Evolutionary conservation across 805 yeast species (phyloP).

Genomic region (Ogataea pini): DNA sequence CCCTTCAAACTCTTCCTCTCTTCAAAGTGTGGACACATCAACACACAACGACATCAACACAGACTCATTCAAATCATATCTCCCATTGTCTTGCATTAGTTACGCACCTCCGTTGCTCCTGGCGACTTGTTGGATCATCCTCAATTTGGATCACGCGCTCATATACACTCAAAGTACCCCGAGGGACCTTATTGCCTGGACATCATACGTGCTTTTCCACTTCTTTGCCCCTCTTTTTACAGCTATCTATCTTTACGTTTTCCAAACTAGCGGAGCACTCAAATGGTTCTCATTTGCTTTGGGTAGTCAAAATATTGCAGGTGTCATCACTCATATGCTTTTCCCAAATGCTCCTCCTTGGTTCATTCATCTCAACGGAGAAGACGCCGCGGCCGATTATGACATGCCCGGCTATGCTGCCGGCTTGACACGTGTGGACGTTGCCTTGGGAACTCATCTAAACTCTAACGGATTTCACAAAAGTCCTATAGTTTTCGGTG

Average conservation of each 20-base stretch:
- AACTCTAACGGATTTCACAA: constrained; percentile 64
- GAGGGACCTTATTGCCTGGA: constrained; percentile 61
- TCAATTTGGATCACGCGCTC: constrained; percentile 48
- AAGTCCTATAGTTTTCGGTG: constrained; percentile 74
- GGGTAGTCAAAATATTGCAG: constrained; percentile 61
- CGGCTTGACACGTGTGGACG: constrained; percentile 65
- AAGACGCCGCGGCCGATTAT: constrained; percentile 55
- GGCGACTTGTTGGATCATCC: constrained; percentile 46
- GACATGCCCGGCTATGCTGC: constrained; percentile 71
- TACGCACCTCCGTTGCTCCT: constrained; percentile 42
- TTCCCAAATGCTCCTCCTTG: constrained; percentile 78
- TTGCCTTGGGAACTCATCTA: constrained; percentile 60
- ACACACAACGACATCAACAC: constrained; percentile 1
- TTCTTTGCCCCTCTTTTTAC: constrained; percentile 61
- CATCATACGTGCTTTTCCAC: constrained; percentile 62
- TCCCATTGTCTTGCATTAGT: constrained; percentile 30
- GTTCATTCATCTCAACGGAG: constrained; percentile 65
- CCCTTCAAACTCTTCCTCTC: constrained; percentile 3
- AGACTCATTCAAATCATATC: constrained; percentile 9
- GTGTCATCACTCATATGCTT: constrained; percentile 58
- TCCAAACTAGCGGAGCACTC: constrained; percentile 65
- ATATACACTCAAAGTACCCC: constrained; percentile 41
- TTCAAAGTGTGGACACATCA: not conserved
- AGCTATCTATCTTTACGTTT: constrained; percentile 61
- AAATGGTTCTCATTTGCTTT: constrained; percentile 53